Percentiles rank a stretch among this genome's conserved stretches.
These are phyloP conservation scores for Didymella lethalis DNA, from an alignment of 2,329 filamentous ascomycete genomes.

Conservation along the genomic window DNA sequence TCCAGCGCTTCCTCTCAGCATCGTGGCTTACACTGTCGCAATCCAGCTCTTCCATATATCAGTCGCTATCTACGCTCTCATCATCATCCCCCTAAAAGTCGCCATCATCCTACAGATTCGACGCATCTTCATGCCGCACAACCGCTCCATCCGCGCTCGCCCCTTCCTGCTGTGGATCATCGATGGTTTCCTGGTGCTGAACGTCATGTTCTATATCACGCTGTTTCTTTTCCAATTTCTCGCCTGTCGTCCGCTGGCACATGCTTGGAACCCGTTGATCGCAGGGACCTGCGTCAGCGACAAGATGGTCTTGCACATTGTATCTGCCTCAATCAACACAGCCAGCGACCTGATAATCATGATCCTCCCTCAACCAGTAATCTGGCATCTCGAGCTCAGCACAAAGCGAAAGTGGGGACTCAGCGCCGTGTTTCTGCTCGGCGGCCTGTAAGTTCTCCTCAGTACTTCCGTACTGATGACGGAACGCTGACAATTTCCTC, in stretches of 20 bases:
- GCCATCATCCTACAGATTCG: constrained; percentile 31
- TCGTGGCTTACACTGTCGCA: neutral
- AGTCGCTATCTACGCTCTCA: constrained; percentile 22
- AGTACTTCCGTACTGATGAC: neutral
- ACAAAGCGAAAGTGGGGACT: constrained; percentile 22
- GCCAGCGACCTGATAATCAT: constrained; percentile 31
- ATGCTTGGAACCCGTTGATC: constrained; percentile 27
- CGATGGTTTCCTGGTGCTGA: constrained; percentile 23
- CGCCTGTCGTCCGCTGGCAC: constrained; percentile 28
- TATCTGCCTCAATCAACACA: constrained; percentile 28
- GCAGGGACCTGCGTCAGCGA: constrained; percentile 22
- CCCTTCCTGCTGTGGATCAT: constrained; percentile 12
- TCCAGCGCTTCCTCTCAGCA: neutral
- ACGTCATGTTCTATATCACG: constrained; percentile 28
- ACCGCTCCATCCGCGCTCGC: constrained; percentile 6
- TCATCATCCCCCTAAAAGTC: constrained; percentile 28
- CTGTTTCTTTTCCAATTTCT: constrained; percentile 30
- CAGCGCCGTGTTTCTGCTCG: constrained; percentile 26
- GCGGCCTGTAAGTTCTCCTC: constrained; percentile 16
- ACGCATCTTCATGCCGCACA: constrained; percentile 26
- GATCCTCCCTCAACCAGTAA: constrained; percentile 28
- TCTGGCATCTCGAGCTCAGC: constrained; percentile 27
- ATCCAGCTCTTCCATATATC: constrained; percentile 25
- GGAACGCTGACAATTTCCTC: neutral
- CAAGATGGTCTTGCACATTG: constrained; percentile 26